A percentile compares a stretch with the other conserved stretches of the same genome.
These are phyloP conservation scores for Spizellomyces punctatus DNA, from an alignment of 192 early-diverging fungal genomes.

Conservation along the genomic window DNA sequence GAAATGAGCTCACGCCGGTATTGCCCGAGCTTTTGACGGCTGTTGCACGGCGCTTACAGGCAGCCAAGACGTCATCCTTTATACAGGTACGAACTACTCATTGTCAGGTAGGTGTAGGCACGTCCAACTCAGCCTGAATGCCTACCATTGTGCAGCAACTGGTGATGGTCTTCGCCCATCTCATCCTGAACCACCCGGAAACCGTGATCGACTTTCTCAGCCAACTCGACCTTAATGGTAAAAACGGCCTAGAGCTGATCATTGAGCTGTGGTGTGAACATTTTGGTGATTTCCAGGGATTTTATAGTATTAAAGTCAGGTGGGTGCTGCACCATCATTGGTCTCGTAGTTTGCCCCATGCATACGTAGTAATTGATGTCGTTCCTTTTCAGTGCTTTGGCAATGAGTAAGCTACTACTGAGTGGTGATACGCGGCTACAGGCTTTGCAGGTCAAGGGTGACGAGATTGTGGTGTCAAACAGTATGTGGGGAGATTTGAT, in stretches of 20 bases:
- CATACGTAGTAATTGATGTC: not conserved
- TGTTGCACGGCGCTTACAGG: conserved; percentile 68
- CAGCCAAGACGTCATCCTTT: conserved; percentile 76
- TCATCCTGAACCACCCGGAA: conserved; percentile 65
- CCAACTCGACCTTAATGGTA: conserved; percentile 57
- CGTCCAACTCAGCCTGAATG: not conserved
- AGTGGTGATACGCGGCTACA: conserved; percentile 66
- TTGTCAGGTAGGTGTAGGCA: too few species aligned
- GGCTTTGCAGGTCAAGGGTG: conserved; percentile 76
- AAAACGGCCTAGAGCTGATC: conserved; percentile 75
- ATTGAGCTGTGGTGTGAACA: conserved; percentile 82
- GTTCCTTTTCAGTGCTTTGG: conserved; percentile 58
- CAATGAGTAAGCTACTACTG: conserved; percentile 73
- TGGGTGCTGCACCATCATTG: conserved; percentile 3
- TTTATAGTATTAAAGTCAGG: conserved; percentile 75
- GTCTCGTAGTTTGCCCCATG: not conserved
- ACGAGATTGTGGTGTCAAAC: conserved; percentile 62
- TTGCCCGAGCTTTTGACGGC: conserved; percentile 80
- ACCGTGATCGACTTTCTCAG: conserved; percentile 77
- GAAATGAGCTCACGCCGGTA: conserved; percentile 61
- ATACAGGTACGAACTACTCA: conserved; percentile 61
- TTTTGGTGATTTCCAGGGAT: conserved; percentile 79
- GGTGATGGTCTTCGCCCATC: conserved; percentile 84
- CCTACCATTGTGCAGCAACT: conserved; percentile 57
- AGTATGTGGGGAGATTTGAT: conserved; percentile 36